A percentile compares a stretch with the other conserved stretches of the same genome.
Evolutionary conservation across 768 basidiomycete species (phyloP).

Genomic region (Tulasnella calospora): DNA sequence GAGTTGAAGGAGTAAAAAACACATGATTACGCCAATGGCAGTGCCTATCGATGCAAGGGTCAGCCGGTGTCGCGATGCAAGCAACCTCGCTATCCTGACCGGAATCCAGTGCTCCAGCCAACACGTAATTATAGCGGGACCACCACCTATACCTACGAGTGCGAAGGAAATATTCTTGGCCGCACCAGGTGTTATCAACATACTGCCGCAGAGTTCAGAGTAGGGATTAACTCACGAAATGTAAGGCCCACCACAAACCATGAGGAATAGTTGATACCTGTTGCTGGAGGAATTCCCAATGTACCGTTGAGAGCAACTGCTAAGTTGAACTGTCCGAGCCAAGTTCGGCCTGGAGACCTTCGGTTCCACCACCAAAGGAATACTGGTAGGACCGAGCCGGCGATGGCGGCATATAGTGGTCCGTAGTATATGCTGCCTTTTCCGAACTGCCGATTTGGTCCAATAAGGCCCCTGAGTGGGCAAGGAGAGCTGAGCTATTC

Average conservation of each 20-base stretch:
- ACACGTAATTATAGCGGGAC: slow-evolving; percentile 50
- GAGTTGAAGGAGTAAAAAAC: slow-evolving; percentile 43
- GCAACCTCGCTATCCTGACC: slow-evolving; percentile 6
- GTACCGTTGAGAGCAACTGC: slow-evolving; percentile 44
- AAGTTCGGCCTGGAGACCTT: slow-evolving; percentile 32
- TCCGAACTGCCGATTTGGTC: slow-evolving; percentile 43
- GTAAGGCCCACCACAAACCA: slow-evolving; percentile 44
- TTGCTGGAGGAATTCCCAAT: slow-evolving; percentile 42
- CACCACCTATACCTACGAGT: slow-evolving; percentile 45
- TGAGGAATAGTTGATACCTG: slow-evolving; percentile 45
- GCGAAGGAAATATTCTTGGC: slow-evolving; percentile 42
- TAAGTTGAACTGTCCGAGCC: slow-evolving; percentile 32
- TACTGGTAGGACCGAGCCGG: slow-evolving; percentile 42
- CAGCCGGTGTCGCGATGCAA: background rate
- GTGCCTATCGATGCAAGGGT: slow-evolving; percentile 32
- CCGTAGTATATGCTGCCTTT: slow-evolving; percentile 39
- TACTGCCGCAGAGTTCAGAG: background rate
- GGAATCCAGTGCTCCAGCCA: slow-evolving; percentile 42
- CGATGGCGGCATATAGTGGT: slow-evolving; percentile 40
- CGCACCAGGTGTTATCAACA: background rate
- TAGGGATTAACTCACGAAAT: slow-evolving; percentile 38
- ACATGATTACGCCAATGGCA: slow-evolving; percentile 38
- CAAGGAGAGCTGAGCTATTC: background rate
- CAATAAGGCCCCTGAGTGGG: slow-evolving; percentile 42
- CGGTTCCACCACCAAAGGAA: slow-evolving; percentile 40